Conservation (phyloP, 306 rosid species). For the Argentina anserina region DNA sequence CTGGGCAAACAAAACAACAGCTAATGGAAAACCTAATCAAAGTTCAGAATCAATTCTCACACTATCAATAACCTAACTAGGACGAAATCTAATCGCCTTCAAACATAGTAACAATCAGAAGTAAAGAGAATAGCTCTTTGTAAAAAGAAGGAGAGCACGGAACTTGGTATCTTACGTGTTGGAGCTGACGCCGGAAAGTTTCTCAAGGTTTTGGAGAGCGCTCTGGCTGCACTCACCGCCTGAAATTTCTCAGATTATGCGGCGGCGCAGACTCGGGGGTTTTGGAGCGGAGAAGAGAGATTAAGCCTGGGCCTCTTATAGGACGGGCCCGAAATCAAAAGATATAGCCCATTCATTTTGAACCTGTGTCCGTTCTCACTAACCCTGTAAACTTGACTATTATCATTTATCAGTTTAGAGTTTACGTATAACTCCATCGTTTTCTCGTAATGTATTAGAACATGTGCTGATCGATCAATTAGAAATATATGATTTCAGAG, state of each 20-base stretch:
- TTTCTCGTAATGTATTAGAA: not conserved
- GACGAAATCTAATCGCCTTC: not conserved
- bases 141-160: not conserved
- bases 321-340: no score
- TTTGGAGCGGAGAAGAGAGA: not conserved
- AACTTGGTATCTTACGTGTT: not conserved
- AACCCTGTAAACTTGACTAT: not conserved
- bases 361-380: not conserved
- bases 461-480: not conserved
- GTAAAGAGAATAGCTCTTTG: not conserved
- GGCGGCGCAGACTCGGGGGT: not conserved
- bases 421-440: not conserved
- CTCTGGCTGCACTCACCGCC: no score
- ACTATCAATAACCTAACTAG: not conserved
- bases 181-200: not conserved
- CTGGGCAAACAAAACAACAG: not conserved
- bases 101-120: not conserved
- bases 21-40: not conserved
- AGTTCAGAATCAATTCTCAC: not conserved
- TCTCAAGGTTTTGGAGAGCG: not conserved
- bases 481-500: conserved; percentile 9
- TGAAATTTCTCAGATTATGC: no score
- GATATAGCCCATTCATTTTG: no score
- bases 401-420: no score
- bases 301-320: not conserved